Evolutionary conservation across 2,329 filamentous ascomycete species (phyloP).

Genomic region (Chaetomium sp.): DNA sequence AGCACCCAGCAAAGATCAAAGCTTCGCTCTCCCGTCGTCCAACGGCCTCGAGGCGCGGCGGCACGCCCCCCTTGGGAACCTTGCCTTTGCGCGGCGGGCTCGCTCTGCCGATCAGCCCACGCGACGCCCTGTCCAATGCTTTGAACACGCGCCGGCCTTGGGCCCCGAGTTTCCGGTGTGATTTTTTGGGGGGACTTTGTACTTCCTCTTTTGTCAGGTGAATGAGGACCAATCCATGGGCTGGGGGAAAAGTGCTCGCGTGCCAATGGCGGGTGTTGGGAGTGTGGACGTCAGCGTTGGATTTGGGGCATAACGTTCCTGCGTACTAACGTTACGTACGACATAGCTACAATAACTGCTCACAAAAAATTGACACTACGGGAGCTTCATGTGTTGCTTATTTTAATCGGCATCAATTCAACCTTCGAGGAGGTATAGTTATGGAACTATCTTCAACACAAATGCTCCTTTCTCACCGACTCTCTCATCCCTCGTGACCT

Average conservation of each 20-base stretch:
- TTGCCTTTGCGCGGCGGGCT: background rate
- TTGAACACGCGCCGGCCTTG: conserved; percentile 1
- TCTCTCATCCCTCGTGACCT: background rate
- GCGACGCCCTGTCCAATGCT: conserved; percentile 13
- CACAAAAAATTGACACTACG: background rate
- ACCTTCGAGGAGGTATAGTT: no score
- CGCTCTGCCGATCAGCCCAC: background rate
- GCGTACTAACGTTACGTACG: no score
- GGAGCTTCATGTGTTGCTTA: background rate
- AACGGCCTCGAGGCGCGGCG: conserved; percentile 4
- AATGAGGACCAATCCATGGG: no score
- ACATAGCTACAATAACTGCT: no score
- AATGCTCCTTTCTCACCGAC: no score
- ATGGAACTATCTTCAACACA: no score
- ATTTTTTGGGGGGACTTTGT: background rate
- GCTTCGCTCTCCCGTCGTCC: background rate
- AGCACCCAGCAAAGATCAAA: background rate
- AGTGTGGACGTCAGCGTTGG: no score
- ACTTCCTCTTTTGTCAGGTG: no score
- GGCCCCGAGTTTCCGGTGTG: background rate
- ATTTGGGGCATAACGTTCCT: no score
- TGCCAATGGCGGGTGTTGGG: no score
- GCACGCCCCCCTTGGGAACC: conserved; percentile 10
- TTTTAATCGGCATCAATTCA: background rate
- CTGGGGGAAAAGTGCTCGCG: no score